Conservation (phyloP, 106 monocot species). For the Allium sativum region DNA sequence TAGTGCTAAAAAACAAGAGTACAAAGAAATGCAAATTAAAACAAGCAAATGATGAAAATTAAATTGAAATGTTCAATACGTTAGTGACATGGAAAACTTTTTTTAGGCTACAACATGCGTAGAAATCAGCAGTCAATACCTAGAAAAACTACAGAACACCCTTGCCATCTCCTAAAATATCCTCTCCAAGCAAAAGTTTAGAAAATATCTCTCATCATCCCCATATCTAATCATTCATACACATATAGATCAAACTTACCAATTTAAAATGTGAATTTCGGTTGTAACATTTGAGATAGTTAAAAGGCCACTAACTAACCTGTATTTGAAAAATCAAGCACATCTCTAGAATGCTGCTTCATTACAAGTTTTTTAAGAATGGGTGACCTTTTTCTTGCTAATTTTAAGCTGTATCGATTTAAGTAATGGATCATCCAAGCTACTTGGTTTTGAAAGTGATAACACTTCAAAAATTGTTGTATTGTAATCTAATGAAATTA, state of each 20-base stretch:
- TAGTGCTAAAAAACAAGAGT: too few relatives aligned
- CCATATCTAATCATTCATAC: slow-evolving; percentile 24
- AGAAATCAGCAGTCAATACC: too few relatives aligned
- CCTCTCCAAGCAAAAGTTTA: slow-evolving; percentile 81
- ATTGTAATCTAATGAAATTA: slow-evolving; percentile 35
- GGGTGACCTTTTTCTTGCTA: slow-evolving; percentile 8
- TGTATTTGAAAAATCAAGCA: slow-evolving; percentile 5
- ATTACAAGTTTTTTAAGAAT: slow-evolving; percentile 30
- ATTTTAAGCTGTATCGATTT: slow-evolving; percentile 17
- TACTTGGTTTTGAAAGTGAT: slow-evolving; percentile 38
- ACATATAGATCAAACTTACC: neutral
- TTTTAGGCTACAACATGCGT: too few relatives aligned
- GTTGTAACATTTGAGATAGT: neutral
- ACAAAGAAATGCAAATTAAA: too few relatives aligned
- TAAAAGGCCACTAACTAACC: slow-evolving; percentile 1
- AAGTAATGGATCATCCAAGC: slow-evolving; percentile 24
- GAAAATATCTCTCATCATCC: slow-evolving; percentile 80
- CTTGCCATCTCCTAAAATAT: slow-evolving; percentile 82
- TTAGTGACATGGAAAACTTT: too few relatives aligned
- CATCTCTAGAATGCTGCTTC: slow-evolving; percentile 22
- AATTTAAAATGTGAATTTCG: neutral
- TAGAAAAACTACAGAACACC: slow-evolving; percentile 69
- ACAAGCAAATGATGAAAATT: too few relatives aligned
- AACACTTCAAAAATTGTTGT: slow-evolving; percentile 59
- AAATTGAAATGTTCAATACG: too few relatives aligned